These are phyloP conservation scores for Dispira parvispora DNA, from an alignment of 192 early-diverging fungal genomes.

Conservation along the genomic window DNA sequence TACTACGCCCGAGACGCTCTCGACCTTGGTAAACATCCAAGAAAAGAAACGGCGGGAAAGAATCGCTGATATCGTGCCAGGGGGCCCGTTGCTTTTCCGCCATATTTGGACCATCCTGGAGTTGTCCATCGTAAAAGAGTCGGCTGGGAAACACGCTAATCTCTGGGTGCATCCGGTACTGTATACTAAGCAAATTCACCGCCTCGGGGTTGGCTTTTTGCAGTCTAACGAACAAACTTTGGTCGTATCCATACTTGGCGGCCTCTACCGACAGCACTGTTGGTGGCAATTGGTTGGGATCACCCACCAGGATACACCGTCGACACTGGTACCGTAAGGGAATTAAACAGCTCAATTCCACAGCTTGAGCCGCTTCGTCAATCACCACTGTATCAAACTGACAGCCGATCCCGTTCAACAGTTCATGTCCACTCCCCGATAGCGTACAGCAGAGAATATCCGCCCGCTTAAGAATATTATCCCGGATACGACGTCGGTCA, in stretches of 20 bases:
- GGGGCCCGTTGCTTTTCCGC: constrained; percentile 32
- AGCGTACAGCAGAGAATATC: constrained; percentile 80
- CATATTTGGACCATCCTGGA: constrained; percentile 65
- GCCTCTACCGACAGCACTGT: constrained; percentile 67
- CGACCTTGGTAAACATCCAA: constrained; percentile 49
- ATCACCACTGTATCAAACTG: constrained; percentile 79
- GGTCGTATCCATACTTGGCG: constrained; percentile 55
- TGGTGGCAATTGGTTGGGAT: constrained; percentile 87
- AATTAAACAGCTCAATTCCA: constrained; percentile 76
- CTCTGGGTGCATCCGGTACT: constrained; percentile 94
- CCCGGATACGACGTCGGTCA: constrained; percentile 32
- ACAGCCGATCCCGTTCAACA: constrained; percentile 41
- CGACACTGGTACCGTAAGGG: constrained; percentile 69
- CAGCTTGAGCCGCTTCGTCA: constrained; percentile 90
- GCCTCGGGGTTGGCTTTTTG: constrained; percentile 41
- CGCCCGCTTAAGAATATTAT: constrained; percentile 51
- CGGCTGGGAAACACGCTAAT: constrained; percentile 67
- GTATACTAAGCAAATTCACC: constrained; percentile 73
- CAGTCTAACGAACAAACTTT: constrained; percentile 80
- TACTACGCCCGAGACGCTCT: constrained; percentile 40
- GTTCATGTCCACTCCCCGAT: constrained; percentile 72
- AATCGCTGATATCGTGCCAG: constrained; percentile 46
- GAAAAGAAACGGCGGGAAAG: constrained; percentile 63
- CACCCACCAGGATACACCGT: constrained; percentile 79
- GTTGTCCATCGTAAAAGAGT: constrained; percentile 59